Evolutionary conservation across 441 rosid genomes (phyloP).

Genomic region (Erodium texanum): DNA sequence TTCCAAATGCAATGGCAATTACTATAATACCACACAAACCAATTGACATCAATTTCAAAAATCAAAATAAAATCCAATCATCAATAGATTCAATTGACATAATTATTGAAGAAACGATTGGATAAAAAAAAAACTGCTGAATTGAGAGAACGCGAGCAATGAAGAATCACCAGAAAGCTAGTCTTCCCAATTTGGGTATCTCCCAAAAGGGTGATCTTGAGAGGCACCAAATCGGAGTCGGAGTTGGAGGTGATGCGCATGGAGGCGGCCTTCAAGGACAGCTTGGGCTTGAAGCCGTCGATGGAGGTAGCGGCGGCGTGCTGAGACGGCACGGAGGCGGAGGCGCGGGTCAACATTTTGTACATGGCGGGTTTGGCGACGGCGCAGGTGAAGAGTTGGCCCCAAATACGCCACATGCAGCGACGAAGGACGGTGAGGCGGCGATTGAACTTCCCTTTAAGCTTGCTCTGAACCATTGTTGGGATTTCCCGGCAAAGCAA

Average conservation of each 20-base stretch:
- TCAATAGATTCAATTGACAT: background rate
- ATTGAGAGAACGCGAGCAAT: background rate
- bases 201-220: conserved; percentile 76
- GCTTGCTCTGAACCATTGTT: background rate
- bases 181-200: conserved; percentile 70
- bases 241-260: background rate
- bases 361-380: background rate
- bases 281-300: background rate
- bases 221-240: conserved; percentile 48
- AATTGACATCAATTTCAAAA: background rate
- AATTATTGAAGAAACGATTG: too few species aligned
- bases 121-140: background rate
- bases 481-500: background rate
- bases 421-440: conserved; percentile 4
- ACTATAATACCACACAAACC: background rate
- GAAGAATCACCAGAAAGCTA: conserved; percentile 54
- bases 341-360: background rate
- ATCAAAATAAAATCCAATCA: too few species aligned
- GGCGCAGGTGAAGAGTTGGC: conserved; percentile 4
- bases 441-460: background rate
- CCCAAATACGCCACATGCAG: conserved; percentile 1
- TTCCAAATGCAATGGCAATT: too few species aligned
- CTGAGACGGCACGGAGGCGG: background rate
- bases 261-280: background rate
- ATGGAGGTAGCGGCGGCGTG: conserved; percentile 3